Conservation (phyloP, 768 basidiomycete genomes). For the Dendrothele bispora region DNA sequence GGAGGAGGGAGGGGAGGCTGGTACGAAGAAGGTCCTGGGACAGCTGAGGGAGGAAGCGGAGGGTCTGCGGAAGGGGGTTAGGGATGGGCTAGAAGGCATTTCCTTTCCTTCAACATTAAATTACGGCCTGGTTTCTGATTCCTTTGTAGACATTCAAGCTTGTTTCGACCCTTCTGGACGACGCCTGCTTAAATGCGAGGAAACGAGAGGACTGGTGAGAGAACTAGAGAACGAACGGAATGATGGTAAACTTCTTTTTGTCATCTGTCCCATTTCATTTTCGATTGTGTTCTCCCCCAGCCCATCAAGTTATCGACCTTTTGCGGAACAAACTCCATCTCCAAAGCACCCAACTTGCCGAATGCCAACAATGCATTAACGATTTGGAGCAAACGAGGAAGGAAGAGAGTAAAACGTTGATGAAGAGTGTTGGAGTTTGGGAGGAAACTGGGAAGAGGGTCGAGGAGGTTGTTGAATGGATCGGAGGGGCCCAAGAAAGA, state of each 20-base stretch:
- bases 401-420: slow-evolving; percentile 2
- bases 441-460: slow-evolving; percentile 17
- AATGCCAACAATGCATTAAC: slow-evolving; percentile 34
- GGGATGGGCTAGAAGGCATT: slow-evolving; percentile 26
- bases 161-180: slow-evolving; percentile 25
- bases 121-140: not conserved
- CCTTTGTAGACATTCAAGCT: slow-evolving; percentile 24
- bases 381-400: slow-evolving; percentile 33
- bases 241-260: slow-evolving; percentile 23
- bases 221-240: slow-evolving; percentile 35
- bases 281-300: slow-evolving; percentile 24
- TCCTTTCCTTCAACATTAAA: not conserved
- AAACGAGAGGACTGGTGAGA: slow-evolving; percentile 26
- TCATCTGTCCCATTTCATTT: not conserved
- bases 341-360: slow-evolving; percentile 41
- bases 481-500: too few species aligned
- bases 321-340: slow-evolving; percentile 45
- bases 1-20: too few species aligned
- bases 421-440: slow-evolving; percentile 13
- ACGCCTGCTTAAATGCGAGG: slow-evolving; percentile 21
- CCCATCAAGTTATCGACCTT: slow-evolving; percentile 49
- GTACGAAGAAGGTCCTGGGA: too few species aligned
- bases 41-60: slow-evolving; percentile 24
- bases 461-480: too few species aligned
- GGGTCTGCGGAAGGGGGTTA: slow-evolving; percentile 19